Base-by-base conservation (phyloP, 306 rosid genomes). In the Pyrus betulifolia region DNA sequence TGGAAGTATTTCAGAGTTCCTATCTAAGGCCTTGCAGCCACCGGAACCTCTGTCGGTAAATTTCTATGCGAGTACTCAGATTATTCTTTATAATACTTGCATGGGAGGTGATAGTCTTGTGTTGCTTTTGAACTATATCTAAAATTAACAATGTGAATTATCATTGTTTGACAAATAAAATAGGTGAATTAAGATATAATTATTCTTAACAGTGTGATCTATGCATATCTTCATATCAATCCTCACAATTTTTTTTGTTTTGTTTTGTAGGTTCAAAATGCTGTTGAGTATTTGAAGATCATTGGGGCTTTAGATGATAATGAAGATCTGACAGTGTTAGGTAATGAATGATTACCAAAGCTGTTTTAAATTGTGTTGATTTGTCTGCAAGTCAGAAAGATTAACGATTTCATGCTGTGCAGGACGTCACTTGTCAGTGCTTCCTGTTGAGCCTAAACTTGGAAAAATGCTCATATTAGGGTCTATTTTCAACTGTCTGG, bases 391-490 rank as follows among this genome's bases (percentile, higher is more conserved):
- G 62, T 60, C 45, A 35, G 27, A 27, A 72, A 52, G 54, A 62
- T 61, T 61, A 51, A 51, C 28, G 49, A 79, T 72, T 76, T 74
- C 46, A 42, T 82, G 66, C 72, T 82, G 75, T 79, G 63, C 88
- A 93, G 99, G 99, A 61, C 87, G 84, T 81, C 81, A 87, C 78
- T 79, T 95, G 70, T 84, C 96, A 23, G 80, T 83, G 91, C 96
- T 95, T 85, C 97, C 99, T 0, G 90, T 95, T 88, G 99, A 95
- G 76, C 99, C 99, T 83, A 95, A 95, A 82, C 97, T 92, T 66
- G 99, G 97, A 66, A 92, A 95, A 83, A 92, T 92, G 96, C 97
- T 92, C 72, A 89, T 95, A 70, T 88, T 92, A 82, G 99, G 97
- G 75, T 85, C 97, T 70, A 91, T 92, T 76, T 91, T 95, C 81